Evolutionary conservation across 2,329 filamentous ascomycete genomes (phyloP), one percentile per base, ranked within the genome.

Genomic region (Amauroascus verrucosus): DNA sequence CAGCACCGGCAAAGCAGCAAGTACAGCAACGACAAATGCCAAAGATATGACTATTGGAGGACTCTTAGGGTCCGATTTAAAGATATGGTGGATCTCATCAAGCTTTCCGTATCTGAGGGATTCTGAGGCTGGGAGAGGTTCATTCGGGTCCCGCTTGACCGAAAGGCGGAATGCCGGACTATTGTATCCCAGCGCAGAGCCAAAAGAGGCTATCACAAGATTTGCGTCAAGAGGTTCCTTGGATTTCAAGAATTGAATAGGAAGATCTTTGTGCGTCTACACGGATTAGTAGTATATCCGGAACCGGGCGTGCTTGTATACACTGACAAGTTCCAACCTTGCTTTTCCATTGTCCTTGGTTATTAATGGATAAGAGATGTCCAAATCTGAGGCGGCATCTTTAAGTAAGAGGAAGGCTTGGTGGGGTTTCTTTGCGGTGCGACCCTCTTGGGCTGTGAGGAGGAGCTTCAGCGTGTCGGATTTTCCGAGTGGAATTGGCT

Each of bases 331-430:
- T 62, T 94, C 85, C 30, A 95, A 77, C 53, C 83, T 83, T 20
- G 81, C 88, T 73, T 95, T 95, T 60, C 93, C 93, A 63, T 78
- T 88, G 8, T 93, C 86, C 74, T 95, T 95, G 46, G 95, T 75
- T 9, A 74, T 83, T 62, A 98, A 77, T 1, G 89, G 82, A 64
- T 91, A 95, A 0, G 90, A 89, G 22, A 89, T 84, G 70, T 97
- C 90, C 45, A 98, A 76, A 33, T 87, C 88, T 9, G 83, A 84
- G 11, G 77, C 73, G 9, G 78, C 74, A 62, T 97, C 89, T 62
- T 81, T 83, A 54, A 98, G 72, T 14, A 93, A 77, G 51, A 98
- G 77, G 75, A 96, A 96, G 5, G 89, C 89, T 72, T 98, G 93
- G 71, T 98, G 93, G 62, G 93, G 88, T 60, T 86, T 82, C 77